phyloP scores from a whole-genome alignment of 805 yeast genomes.

The Candida oleophila region DNA sequence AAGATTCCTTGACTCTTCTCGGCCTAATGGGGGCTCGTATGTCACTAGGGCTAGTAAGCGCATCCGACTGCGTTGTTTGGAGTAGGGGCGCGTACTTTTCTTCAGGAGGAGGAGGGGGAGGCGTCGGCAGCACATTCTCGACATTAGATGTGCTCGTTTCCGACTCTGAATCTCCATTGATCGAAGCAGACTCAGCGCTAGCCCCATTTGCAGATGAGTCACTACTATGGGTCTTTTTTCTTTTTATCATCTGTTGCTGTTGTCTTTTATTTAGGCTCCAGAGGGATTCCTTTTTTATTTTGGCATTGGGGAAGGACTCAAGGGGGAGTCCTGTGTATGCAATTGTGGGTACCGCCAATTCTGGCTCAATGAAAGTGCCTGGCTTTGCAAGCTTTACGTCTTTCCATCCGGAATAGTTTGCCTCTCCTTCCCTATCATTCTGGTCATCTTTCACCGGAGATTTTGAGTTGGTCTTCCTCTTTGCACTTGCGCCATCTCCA shows the following conservation, averaged over 20 bases:
- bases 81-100: slow-evolving; percentile 11
- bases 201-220: not conserved
- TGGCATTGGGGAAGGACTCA: slow-evolving; percentile 64
- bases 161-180: slow-evolving; percentile 12
- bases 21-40: slow-evolving; percentile 14
- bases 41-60: slow-evolving; percentile 15
- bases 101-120: slow-evolving; percentile 11
- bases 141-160: slow-evolving; percentile 3
- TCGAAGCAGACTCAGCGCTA: slow-evolving; percentile 9
- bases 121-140: slow-evolving; percentile 3
- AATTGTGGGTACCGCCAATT: slow-evolving; percentile 51
- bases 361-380: slow-evolving; percentile 56
- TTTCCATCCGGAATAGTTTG: not conserved
- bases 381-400: not conserved
- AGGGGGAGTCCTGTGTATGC: slow-evolving; percentile 73
- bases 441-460: not conserved
- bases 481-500: not conserved
- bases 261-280: slow-evolving; percentile 42
- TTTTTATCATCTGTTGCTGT: slow-evolving; percentile 9
- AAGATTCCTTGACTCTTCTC: slow-evolving; percentile 3
- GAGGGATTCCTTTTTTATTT: slow-evolving; percentile 53
- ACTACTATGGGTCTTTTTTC: slow-evolving; percentile 5
- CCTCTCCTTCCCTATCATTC: not conserved
- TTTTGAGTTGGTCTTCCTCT: not conserved
- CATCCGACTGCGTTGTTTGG: slow-evolving; percentile 13